A percentile compares a stretch with the other conserved stretches of the same genome.
Conservation (phyloP, 106 monocot genomes). For the Cymbidium sinense region DNA sequence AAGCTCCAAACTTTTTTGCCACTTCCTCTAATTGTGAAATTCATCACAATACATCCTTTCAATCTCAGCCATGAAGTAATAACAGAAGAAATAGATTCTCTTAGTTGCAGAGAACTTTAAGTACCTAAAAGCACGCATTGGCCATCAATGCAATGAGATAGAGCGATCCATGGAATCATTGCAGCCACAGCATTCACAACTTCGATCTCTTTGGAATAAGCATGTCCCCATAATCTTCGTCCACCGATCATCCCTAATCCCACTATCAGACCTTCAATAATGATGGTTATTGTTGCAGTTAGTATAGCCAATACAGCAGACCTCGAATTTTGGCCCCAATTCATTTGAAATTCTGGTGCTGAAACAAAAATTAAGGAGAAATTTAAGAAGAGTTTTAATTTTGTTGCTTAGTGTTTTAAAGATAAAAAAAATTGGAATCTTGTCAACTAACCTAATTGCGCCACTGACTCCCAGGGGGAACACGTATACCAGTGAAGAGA, state of each 20-base stretch:
- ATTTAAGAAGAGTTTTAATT: not conserved
- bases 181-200: constrained; percentile 24
- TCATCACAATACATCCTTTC: not conserved
- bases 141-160: constrained; percentile 21
- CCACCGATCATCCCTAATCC: constrained; percentile 8
- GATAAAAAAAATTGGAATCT: not conserved
- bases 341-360: constrained; percentile 43
- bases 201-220: constrained; percentile 30
- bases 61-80: not conserved
- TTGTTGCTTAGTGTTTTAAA: not conserved
- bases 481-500: constrained; percentile 19
- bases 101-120: no score
- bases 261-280: constrained; percentile 9
- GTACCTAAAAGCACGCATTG: constrained; percentile 39
- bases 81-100: no score
- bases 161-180: constrained; percentile 30
- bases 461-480: constrained; percentile 9
- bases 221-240: constrained; percentile 22
- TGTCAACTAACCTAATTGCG: constrained; percentile 17
- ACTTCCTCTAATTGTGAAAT: constrained; percentile 38
- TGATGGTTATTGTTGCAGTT: not conserved
- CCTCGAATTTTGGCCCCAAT: constrained; percentile 23
- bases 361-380: not conserved
- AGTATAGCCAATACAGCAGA: constrained; percentile 19
- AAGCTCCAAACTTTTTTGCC: constrained; percentile 43